These are phyloP conservation scores for Mucuna pruriens DNA, from an alignment of 306 rosid genomes.

Conservation along the genomic window DNA sequence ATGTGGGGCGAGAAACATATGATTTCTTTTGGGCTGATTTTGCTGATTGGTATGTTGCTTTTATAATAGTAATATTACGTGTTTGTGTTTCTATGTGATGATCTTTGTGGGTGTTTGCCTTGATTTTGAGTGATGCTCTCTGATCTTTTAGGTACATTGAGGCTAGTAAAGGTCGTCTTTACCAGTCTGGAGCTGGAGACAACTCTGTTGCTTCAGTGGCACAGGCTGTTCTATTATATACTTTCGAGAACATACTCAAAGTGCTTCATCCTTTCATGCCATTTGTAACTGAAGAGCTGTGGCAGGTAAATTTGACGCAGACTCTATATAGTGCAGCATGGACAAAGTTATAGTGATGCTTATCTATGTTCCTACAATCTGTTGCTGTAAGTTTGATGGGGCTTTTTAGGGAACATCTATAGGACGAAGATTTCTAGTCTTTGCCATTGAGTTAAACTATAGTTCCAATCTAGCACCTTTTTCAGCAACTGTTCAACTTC, in stretches of 20 bases:
- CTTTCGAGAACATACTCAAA: slow-evolving; percentile 81
- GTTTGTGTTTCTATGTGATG: neutral
- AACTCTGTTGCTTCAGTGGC: slow-evolving; percentile 63
- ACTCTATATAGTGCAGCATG: neutral
- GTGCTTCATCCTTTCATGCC: slow-evolving; percentile 98
- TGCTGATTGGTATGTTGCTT: slow-evolving; percentile 82
- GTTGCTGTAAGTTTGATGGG: neutral
- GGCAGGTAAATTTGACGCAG: slow-evolving; percentile 71
- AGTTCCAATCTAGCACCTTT: neutral
- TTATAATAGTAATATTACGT: neutral
- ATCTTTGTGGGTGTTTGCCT: slow-evolving; percentile 17
- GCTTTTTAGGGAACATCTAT: neutral
- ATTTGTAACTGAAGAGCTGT: slow-evolving; percentile 93
- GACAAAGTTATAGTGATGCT: neutral
- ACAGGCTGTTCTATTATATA: slow-evolving; percentile 86
- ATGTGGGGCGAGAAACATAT: slow-evolving; percentile 85
- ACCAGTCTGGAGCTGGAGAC: slow-evolving; percentile 62
- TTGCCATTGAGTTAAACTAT: neutral
- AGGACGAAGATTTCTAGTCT: slow-evolving; percentile 1
- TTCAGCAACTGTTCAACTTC: neutral
- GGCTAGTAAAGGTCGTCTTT: slow-evolving; percentile 88
- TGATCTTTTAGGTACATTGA: slow-evolving; percentile 79
- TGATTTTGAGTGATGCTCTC: slow-evolving; percentile 21
- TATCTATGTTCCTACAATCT: neutral
- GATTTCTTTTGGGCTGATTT: slow-evolving; percentile 98